phyloP scores from a whole-genome alignment of 805 yeast species.

The Candida koratica region DNA sequence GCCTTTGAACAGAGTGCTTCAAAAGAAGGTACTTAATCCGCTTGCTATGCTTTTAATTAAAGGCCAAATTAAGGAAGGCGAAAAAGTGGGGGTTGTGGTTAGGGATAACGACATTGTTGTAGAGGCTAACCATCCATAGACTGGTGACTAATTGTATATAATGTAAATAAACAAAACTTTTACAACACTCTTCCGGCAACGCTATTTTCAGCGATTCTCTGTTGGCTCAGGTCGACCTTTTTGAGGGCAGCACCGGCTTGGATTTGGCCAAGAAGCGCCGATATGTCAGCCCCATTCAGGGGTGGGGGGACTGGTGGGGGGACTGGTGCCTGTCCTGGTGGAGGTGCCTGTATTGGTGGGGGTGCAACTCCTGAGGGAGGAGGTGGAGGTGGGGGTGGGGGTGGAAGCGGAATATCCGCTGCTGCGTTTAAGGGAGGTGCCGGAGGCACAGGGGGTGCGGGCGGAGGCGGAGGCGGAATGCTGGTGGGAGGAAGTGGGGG shows the following conservation, averaged over 20 bases:
- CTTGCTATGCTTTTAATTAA: slow-evolving; percentile 75
- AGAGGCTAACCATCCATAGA: slow-evolving; percentile 27
- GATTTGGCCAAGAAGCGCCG: slow-evolving; percentile 56
- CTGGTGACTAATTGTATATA: background rate
- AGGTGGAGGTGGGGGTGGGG: slow-evolving; percentile 19
- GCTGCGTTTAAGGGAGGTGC: slow-evolving; percentile 7
- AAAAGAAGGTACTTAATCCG: slow-evolving; percentile 80
- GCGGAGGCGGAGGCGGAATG: slow-evolving; percentile 18
- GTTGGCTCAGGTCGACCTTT: slow-evolving; percentile 47
- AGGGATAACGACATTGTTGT: slow-evolving; percentile 24
- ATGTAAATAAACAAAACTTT: slow-evolving; percentile 5
- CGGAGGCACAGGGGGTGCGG: slow-evolving; percentile 22
- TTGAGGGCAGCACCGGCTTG: slow-evolving; percentile 48
- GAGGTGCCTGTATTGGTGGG: slow-evolving; percentile 25
- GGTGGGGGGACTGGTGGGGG: slow-evolving; percentile 21
- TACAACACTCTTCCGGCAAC: slow-evolving; percentile 41
- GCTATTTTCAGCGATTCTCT: slow-evolving; percentile 44
- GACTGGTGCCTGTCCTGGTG: slow-evolving; percentile 16
- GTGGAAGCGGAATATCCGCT: slow-evolving; percentile 24
- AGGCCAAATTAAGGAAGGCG: slow-evolving; percentile 60
- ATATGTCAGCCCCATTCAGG: slow-evolving; percentile 33
- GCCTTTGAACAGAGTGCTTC: slow-evolving; percentile 87
- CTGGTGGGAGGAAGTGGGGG: slow-evolving; percentile 14
- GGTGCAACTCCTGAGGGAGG: slow-evolving; percentile 18
- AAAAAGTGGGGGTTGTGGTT: slow-evolving; percentile 27